Base-by-base conservation (phyloP, 1,284 basidiomycete genomes). In the Marasmius sp. region DNA sequence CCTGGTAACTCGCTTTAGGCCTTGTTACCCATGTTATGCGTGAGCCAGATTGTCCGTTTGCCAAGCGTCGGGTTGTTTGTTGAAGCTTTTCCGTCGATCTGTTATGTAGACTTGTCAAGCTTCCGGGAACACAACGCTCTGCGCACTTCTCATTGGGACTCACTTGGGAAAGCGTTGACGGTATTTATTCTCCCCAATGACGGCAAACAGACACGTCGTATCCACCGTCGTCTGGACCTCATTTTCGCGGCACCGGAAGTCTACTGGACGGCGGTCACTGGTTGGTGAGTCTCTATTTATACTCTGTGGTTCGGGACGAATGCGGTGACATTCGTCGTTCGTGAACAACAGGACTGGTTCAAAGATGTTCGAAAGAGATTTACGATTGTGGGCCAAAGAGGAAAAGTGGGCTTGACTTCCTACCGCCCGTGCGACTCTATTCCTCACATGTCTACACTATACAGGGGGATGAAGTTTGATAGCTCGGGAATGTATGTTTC, bases 261-360 rank as follows among this genome's bases (percentile, higher is more conserved):
- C 0, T 93, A 92, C 68, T 93, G 91, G 86, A 88, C 87, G 0
- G 90, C 91, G 0, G 83, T 94, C 1, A 79, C 91, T 22, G 92
- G 93, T 43, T 93, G 91, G 91, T 89, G 61, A 65, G 80, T 71
- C 20, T 18, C 57, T 16, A n/a, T 47, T 14, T 20, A 37, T 39
- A 39, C 11, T 34, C 39, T 47, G 0, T 43, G 7, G 7, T 52
- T 16, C 20, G 55, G 27, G 51, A 38, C 49, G 27, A 27, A 27
- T 27, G 27, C 27, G 27, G 27, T 18, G 45, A 34, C 20, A 9
- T 37, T 22, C 6, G 39, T 50, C 37, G 58, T 38, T 43, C 34
- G 39, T n/a, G 56, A 38, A 59, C 52, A 52, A 59, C 60, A 92
- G 91, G 92, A 89, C 88, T 5, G 92, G 92, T 0, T 91, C 88